These are phyloP conservation scores for Orbilia oligospora DNA, from an alignment of 2,329 filamentous ascomycete species.

Conservation along the genomic window DNA sequence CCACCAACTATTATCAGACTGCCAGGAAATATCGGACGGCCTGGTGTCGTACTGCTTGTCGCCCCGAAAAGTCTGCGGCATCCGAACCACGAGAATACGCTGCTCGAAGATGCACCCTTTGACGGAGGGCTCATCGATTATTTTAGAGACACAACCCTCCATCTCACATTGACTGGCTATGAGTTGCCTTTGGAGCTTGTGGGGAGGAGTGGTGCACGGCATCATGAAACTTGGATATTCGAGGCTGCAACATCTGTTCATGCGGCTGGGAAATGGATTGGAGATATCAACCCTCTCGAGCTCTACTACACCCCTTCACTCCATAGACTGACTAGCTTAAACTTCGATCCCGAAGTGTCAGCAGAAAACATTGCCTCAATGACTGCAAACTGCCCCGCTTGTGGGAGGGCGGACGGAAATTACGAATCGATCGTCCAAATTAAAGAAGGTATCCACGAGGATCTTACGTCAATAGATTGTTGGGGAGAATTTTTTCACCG, in stretches of 20 bases:
- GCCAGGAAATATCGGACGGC: conserved; percentile 38
- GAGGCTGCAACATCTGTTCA: conserved; percentile 38
- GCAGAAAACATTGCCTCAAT: too few species aligned
- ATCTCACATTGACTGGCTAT: conserved; percentile 37
- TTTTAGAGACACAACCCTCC: conserved; percentile 31
- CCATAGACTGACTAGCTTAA: too few species aligned
- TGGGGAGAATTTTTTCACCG: conserved; percentile 12
- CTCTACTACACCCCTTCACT: too few species aligned
- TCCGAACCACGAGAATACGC: neutral
- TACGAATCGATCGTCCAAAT: neutral
- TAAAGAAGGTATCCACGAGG: neutral
- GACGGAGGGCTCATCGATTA: conserved; percentile 8
- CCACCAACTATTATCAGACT: conserved; percentile 12
- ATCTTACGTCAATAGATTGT: conserved; percentile 10
- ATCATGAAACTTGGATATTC: conserved; percentile 19
- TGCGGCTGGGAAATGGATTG: conserved; percentile 36
- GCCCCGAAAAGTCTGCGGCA: neutral
- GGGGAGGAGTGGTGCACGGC: conserved; percentile 9
- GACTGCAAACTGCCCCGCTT: neutral
- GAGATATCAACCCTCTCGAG: conserved; percentile 23
- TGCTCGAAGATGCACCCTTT: conserved; percentile 34
- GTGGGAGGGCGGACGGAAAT: too few species aligned
- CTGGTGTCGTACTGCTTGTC: conserved; percentile 22
- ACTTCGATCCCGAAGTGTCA: too few species aligned
- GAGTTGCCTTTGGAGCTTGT: conserved; percentile 11